Evolutionary conservation across 225 moss, liverwort and hornwort species (phyloP).

Genomic region (Asterella californica): DNA sequence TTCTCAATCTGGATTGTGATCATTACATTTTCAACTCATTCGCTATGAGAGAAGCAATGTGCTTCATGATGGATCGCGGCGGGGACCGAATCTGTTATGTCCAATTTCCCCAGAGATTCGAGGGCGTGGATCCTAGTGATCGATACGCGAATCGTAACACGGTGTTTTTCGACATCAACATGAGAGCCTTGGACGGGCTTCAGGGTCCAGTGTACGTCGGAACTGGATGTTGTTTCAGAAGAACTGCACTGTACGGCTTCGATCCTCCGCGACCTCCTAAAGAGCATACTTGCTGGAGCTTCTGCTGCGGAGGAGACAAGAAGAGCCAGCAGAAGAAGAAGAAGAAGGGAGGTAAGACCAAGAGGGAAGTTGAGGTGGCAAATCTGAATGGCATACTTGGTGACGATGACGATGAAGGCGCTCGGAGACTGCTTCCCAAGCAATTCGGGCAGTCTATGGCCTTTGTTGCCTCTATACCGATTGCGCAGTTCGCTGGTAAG

Average conservation of each 20-base stretch:
- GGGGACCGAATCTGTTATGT: slow-evolving; percentile 72
- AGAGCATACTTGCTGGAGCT: slow-evolving; percentile 56
- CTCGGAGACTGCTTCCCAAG: slow-evolving; percentile 69
- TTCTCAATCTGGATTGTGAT: slow-evolving; percentile 88
- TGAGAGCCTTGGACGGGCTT: slow-evolving; percentile 82
- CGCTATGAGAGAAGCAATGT: slow-evolving; percentile 83
- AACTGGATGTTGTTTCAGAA: slow-evolving; percentile 75
- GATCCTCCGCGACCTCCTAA: slow-evolving; percentile 67
- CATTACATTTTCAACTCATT: slow-evolving; percentile 81
- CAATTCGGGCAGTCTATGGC: slow-evolving; percentile 66
- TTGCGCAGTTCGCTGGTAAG: slow-evolving; percentile 73
- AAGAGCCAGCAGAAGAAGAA: slow-evolving; percentile 39
- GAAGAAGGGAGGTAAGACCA: slow-evolving; percentile 33
- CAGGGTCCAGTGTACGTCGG: slow-evolving; percentile 93
- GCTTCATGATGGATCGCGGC: slow-evolving; percentile 85
- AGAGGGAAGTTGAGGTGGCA: slow-evolving; percentile 58
- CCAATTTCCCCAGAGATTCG: slow-evolving; percentile 88
- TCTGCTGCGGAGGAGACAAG: slow-evolving; percentile 47
- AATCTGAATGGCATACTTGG: slow-evolving; percentile 45
- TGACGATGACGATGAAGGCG: slow-evolving; percentile 63
- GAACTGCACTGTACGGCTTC: slow-evolving; percentile 78
- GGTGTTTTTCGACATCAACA: slow-evolving; percentile 94
- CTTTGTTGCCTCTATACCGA: slow-evolving; percentile 68
- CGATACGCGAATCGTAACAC: slow-evolving; percentile 95
- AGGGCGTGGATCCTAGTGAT: slow-evolving; percentile 89